Evolutionary conservation across 164 flowering plant genomes (phyloP).

Genomic region (Chimonanthus salicifolius): DNA sequence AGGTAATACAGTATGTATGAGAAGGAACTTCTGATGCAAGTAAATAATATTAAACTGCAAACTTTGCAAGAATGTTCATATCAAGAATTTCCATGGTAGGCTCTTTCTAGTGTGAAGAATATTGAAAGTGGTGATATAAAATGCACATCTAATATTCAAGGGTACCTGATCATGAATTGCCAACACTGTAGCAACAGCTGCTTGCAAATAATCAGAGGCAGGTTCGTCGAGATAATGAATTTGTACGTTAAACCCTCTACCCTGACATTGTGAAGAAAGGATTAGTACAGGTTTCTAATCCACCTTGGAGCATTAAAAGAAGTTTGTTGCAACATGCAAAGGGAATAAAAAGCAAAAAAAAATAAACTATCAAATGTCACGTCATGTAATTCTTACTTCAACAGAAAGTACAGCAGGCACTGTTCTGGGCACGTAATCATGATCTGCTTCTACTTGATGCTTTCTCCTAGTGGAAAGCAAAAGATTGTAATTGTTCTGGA

Average conservation of each 20-base stretch:
- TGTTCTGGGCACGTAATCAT: constrained; percentile 38
- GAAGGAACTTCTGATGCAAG: no score
- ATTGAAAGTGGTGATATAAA: background rate
- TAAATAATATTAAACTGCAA: no score
- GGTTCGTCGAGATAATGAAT: constrained; percentile 80
- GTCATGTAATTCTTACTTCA: constrained; percentile 44
- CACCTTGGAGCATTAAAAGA: background rate
- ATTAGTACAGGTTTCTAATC: background rate
- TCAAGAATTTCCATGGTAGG: background rate
- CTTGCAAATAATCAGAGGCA: constrained; percentile 73
- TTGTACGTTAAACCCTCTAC: constrained; percentile 83
- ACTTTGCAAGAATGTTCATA: no score
- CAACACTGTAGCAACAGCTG: constrained; percentile 77
- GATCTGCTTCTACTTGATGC: constrained; percentile 36
- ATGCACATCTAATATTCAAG: background rate
- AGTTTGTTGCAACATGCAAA: background rate
- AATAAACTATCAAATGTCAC: background rate
- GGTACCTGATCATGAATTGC: constrained; percentile 75
- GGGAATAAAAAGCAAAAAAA: background rate
- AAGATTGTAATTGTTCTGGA: background rate
- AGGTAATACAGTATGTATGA: no score
- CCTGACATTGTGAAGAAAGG: constrained; percentile 38
- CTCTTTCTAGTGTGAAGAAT: background rate
- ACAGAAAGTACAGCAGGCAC: constrained; percentile 91
- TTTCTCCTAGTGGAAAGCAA: constrained; percentile 36